Conservation (phyloP, 257 asterid genomes). For the Buddleja alternifolia region DNA sequence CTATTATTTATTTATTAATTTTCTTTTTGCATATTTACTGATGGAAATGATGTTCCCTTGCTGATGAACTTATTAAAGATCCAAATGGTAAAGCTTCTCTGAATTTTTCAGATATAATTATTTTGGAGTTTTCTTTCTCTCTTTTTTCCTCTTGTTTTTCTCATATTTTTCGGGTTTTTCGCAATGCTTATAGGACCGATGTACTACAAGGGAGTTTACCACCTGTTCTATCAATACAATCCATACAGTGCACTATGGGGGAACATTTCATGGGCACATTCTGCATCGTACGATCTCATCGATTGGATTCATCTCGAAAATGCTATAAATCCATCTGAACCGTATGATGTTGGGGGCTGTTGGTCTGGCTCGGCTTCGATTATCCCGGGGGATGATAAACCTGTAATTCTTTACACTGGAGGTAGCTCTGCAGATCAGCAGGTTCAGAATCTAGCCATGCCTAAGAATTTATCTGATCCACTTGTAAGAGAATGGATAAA, state of each 20-base stretch:
- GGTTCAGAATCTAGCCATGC: conserved; percentile 66
- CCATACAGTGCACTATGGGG: conserved; percentile 55
- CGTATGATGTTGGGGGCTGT: conserved; percentile 54
- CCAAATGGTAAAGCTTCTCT: conserved; percentile 59
- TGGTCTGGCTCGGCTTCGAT: conserved; percentile 76
- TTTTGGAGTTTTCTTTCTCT: not conserved
- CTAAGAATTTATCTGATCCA: conserved; percentile 59
- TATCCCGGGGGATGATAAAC: conserved; percentile 35
- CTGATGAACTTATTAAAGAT: conserved; percentile 41
- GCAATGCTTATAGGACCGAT: conserved; percentile 47
- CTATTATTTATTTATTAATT: not conserved
- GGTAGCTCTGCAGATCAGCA: conserved; percentile 31
- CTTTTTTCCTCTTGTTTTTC: too few species aligned
- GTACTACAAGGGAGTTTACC: conserved; percentile 73
- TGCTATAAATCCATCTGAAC: conserved; percentile 51
- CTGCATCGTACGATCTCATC: conserved; percentile 61
- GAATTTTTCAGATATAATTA: not conserved
- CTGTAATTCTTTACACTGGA: conserved; percentile 69
- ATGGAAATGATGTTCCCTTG: conserved; percentile 27
- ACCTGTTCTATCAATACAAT: conserved; percentile 73
- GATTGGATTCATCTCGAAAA: conserved; percentile 58
- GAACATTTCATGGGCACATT: conserved; percentile 72
- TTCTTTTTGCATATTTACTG: not conserved
- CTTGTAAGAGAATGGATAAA: conserved; percentile 58
- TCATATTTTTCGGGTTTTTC: not conserved